Percentiles rank a stretch among this genome's conserved stretches.
These are phyloP conservation scores for Penicillium sclerotigenum DNA, from an alignment of 2,329 filamentous ascomycete genomes.

Conservation along the genomic window DNA sequence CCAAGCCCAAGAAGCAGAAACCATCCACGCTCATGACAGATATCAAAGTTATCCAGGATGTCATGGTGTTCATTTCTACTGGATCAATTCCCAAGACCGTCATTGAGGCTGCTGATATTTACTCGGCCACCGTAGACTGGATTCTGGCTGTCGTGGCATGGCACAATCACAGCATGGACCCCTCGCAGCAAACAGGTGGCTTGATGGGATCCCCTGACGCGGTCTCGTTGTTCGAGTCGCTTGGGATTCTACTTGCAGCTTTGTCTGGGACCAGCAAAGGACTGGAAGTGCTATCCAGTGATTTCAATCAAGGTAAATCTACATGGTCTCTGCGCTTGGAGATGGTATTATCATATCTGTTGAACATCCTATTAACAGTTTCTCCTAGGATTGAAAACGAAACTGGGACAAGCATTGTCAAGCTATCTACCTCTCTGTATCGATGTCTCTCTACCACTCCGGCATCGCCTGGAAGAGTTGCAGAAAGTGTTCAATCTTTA, in stretches of 20 bases:
- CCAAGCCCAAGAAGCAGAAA: constrained; percentile 5
- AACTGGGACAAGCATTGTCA: constrained; percentile 39
- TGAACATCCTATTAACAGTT: constrained; percentile 3
- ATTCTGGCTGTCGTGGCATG: constrained; percentile 38
- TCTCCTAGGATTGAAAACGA: constrained; percentile 34
- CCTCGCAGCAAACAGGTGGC: constrained; percentile 28
- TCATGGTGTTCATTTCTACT: constrained; percentile 39
- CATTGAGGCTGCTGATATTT: constrained; percentile 33
- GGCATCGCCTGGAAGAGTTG: constrained; percentile 39
- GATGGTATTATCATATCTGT: not conserved
- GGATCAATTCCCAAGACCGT: constrained; percentile 31
- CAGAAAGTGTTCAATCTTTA: constrained; percentile 45
- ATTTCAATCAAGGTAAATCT: constrained; percentile 33
- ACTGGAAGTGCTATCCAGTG: constrained; percentile 35
- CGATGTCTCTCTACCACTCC: constrained; percentile 39
- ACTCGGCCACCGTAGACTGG: constrained; percentile 38
- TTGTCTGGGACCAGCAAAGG: constrained; percentile 38
- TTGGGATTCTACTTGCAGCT: constrained; percentile 42
- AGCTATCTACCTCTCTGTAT: constrained; percentile 42
- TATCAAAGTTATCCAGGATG: constrained; percentile 42
- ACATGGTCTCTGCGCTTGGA: not conserved
- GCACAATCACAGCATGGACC: constrained; percentile 30
- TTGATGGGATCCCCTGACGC: constrained; percentile 37
- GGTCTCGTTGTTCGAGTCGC: constrained; percentile 41
- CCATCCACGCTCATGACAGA: constrained; percentile 42